phyloP scores from a whole-genome alignment of 148 eudicot genomes.

The Cornus controversa region DNA sequence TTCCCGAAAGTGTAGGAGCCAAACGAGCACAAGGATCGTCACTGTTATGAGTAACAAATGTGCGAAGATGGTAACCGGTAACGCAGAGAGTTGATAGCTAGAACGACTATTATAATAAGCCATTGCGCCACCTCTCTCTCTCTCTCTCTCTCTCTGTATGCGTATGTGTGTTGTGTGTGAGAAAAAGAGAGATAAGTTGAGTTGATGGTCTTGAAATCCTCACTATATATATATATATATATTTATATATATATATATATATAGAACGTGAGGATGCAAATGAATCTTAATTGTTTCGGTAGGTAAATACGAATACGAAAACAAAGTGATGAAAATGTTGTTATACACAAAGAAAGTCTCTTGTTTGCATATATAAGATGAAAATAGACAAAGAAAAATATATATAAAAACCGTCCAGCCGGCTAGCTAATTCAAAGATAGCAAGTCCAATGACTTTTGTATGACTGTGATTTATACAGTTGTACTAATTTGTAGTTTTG shows the following conservation, averaged over 20 bases:
- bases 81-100: conserved; percentile 12
- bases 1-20: conserved; percentile 57
- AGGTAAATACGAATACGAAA: too few relatives aligned
- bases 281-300: background rate
- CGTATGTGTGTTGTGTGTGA: background rate
- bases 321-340: background rate
- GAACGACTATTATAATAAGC: conserved; percentile 21
- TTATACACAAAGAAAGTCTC: background rate
- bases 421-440: background rate
- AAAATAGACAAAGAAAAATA: background rate
- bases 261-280: background rate
- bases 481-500: background rate
- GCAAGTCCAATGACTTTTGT: background rate
- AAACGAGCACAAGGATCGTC: conserved; percentile 40
- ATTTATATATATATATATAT: too few relatives aligned
- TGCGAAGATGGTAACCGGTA: conserved; percentile 40
- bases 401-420: background rate
- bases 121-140: background rate
- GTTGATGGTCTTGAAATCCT: background rate
- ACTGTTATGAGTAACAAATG: conserved; percentile 46
- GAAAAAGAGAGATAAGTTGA: background rate
- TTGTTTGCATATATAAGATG: background rate
- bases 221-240: too few relatives aligned
- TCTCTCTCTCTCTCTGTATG: too few relatives aligned
- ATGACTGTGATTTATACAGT: background rate